Base-by-base conservation (phyloP, 495 filamentous ascomycete genomes). In the Hyaloscypha bicolor region DNA sequence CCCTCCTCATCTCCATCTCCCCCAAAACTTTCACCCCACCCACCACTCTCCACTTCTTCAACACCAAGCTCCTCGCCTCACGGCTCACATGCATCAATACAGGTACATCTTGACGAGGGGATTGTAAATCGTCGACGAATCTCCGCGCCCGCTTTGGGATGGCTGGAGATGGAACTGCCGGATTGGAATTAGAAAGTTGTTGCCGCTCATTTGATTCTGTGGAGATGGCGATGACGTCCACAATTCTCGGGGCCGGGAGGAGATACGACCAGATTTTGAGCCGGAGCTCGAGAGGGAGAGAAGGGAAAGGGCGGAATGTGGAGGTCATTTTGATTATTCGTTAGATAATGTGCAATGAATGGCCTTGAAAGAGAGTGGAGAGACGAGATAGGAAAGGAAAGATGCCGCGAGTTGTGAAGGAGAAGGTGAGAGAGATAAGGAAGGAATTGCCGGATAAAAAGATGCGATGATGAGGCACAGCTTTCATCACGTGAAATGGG, bases 201-300 rank as follows among this genome's bases (percentile, higher is more conserved):
- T n/a, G n/a, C n/a, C n/a, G n/a, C n/a, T n/a, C n/a, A n/a, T n/a
- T n/a, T n/a, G n/a, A n/a, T n/a, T 35, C 32, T 16, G 56, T 59
- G 30, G 56, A 30, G 29, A 59, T 32, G 19, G 56, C 56, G 32
- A 59, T 21, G 5, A 59, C n/a, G 30, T 59, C 56, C n/a, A 59
- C 32, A 30, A 59, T 59, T 21, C 56, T 55, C 14, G 48, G 48
- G 8, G 21, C 42, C 1, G 61, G 61, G 5, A 63, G 61, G 6
- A 19, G 51, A 29, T 30, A 19, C 31, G 21, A 16, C 61, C 61
- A 63, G 9, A 63, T 63, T 77, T 52, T 63, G 42, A 53, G 12
- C 3, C 61, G n/a, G 12, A 63, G 29, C n/a, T 63, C 61, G 21
- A 53, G 30, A 3, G 61, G 61, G 16, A 63, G 45, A 14, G 4